These are phyloP conservation scores for Posidonia australis DNA, from an alignment of 106 monocot genomes.

Conservation along the genomic window DNA sequence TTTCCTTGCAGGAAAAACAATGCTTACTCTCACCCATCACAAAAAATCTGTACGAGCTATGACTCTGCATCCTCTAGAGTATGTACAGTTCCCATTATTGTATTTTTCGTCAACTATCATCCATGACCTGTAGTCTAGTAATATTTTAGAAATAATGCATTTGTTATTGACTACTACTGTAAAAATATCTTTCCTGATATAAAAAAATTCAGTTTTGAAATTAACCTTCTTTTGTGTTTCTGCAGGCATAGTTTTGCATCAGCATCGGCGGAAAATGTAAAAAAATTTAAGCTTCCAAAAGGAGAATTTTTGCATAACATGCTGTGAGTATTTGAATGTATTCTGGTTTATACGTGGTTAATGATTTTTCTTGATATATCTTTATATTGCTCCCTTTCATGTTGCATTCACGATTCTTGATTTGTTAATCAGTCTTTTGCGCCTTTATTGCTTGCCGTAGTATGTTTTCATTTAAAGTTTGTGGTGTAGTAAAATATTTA, in stretches of 20 bases:
- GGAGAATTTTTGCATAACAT: slow-evolving; percentile 99
- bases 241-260: slow-evolving; percentile 82
- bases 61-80: slow-evolving; percentile 92
- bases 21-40: slow-evolving; percentile 86
- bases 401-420: too few relatives aligned
- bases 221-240: slow-evolving; percentile 1
- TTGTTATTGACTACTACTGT: too few relatives aligned
- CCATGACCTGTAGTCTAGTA: too few relatives aligned
- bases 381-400: not conserved
- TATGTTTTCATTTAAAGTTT: too few relatives aligned
- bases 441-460: too few relatives aligned
- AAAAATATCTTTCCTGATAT: too few relatives aligned
- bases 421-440: too few relatives aligned
- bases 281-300: slow-evolving; percentile 89
- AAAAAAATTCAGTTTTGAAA: too few relatives aligned
- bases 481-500: too few relatives aligned
- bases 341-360: not conserved
- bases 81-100: slow-evolving; percentile 4
- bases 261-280: slow-evolving; percentile 94
- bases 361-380: not conserved
- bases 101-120: too few relatives aligned
- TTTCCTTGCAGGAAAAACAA: slow-evolving; percentile 66
- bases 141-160: too few relatives aligned
- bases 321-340: slow-evolving; percentile 53
- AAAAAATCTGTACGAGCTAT: slow-evolving; percentile 96